Evolutionary conservation across 1,284 basidiomycete genomes (phyloP).

Genomic region (Ustilago xerochloae): DNA sequence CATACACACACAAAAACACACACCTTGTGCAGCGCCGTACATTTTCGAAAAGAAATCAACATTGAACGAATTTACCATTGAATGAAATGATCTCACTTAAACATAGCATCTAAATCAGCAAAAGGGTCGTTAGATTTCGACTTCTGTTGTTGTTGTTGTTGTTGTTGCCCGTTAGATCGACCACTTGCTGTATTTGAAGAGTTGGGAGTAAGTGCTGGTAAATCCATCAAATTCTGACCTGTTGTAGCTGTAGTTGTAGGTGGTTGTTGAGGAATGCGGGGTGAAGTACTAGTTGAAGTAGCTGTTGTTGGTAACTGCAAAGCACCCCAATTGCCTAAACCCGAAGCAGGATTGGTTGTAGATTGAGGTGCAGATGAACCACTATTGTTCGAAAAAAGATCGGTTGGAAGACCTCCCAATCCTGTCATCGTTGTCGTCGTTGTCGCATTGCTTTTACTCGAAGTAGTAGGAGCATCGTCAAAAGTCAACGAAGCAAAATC

Average conservation of each 20-base stretch:
- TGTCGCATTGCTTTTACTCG: not conserved
- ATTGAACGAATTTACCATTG: not conserved
- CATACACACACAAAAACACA: not conserved
- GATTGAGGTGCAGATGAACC: slow-evolving; percentile 21
- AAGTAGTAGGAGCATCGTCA: slow-evolving; percentile 26
- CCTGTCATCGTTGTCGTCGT: slow-evolving; percentile 3
- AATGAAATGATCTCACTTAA: slow-evolving; percentile 35
- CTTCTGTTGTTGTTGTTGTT: slow-evolving; percentile 21
- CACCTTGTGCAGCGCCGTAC: not conserved
- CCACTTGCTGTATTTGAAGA: not conserved
- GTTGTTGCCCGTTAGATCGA: slow-evolving; percentile 8
- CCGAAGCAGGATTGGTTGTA: slow-evolving; percentile 24
- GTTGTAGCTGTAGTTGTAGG: not conserved
- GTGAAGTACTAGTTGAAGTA: slow-evolving; percentile 34
- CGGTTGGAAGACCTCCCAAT: slow-evolving; percentile 34
- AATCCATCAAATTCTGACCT: slow-evolving; percentile 7
- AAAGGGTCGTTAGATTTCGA: slow-evolving; percentile 56
- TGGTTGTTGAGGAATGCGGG: slow-evolving; percentile 18
- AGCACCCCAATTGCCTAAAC: slow-evolving; percentile 56
- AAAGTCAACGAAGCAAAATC: slow-evolving; percentile 64
- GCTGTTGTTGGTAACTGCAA: slow-evolving; percentile 53
- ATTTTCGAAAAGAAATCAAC: not conserved
- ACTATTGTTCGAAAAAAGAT: slow-evolving; percentile 40
- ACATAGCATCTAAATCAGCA: slow-evolving; percentile 60
- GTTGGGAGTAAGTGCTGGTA: slow-evolving; percentile 28